These are phyloP conservation scores for Syzygium aqueum DNA, from an alignment of 345 rosid species.

Conservation along the genomic window DNA sequence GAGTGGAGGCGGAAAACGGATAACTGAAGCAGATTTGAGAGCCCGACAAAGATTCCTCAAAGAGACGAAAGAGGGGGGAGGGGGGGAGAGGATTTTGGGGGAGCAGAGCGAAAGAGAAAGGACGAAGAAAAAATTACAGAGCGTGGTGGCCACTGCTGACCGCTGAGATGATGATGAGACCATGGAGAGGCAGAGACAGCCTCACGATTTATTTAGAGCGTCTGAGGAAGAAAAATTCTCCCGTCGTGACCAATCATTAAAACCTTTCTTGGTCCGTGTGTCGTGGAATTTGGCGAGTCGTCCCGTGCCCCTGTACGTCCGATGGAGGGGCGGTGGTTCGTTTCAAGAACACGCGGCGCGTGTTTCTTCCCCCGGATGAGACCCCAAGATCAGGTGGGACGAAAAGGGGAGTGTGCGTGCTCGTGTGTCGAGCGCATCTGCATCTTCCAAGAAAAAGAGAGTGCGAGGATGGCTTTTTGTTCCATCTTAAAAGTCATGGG, in stretches of 20 bases:
- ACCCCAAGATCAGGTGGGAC: neutral
- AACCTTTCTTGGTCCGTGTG: neutral
- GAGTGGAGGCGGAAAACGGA: neutral
- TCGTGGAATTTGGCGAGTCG: neutral
- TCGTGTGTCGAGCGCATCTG: too few species aligned
- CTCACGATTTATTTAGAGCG: neutral
- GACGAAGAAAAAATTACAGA: neutral
- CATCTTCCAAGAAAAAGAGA: neutral
- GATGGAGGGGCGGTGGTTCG: neutral
- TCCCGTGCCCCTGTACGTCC: neutral
- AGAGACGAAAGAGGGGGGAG: neutral
- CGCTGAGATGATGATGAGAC: neutral
- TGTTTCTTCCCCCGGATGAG: neutral
- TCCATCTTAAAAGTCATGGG: too few species aligned
- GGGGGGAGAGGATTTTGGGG: neutral
- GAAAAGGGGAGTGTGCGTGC: neutral
- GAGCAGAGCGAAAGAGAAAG: neutral
- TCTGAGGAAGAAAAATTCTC: neutral
- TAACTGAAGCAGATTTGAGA: neutral
- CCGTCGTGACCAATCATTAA: neutral
- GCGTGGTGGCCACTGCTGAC: neutral
- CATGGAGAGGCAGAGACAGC: neutral
- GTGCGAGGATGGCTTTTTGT: neutral
- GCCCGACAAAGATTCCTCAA: neutral
- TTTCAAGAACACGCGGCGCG: neutral